phyloP scores from a whole-genome alignment of 768 basidiomycete species.

The Kwoniella dejecticola region DNA sequence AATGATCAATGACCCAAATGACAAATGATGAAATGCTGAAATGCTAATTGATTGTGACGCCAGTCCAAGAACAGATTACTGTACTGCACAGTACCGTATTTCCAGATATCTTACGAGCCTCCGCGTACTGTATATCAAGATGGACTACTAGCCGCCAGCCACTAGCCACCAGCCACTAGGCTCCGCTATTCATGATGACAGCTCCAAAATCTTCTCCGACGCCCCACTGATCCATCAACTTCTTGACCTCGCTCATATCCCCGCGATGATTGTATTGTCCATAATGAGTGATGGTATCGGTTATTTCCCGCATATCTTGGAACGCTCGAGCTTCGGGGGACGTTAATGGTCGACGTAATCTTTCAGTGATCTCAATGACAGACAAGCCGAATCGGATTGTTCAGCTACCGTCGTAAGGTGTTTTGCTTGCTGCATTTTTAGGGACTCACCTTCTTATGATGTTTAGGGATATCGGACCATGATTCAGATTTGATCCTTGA shows the following conservation, averaged over 20 bases:
- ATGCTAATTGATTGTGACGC: too few species aligned
- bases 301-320: conserved; percentile 55
- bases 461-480: conserved; percentile 57
- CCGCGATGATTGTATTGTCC: conserved; percentile 55
- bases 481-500: conserved; percentile 55
- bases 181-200: conserved; percentile 40
- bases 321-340: conserved; percentile 42
- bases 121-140: too few species aligned
- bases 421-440: too few species aligned
- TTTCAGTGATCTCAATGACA: conserved; percentile 54
- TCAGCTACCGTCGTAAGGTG: neutral
- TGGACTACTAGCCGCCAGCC: too few species aligned
- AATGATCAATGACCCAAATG: too few species aligned
- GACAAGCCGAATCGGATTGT: too few species aligned
- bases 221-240: conserved; percentile 52
- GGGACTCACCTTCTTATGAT: conserved; percentile 57
- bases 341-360: conserved; percentile 45
- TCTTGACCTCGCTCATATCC: conserved; percentile 56
- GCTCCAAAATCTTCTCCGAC: conserved; percentile 54
- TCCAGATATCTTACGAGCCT: too few species aligned
- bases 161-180: too few species aligned
- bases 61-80: too few species aligned
- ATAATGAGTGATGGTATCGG: conserved; percentile 50
- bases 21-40: too few species aligned
- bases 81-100: too few species aligned